phyloP scores from a whole-genome alignment of 2,329 filamentous ascomycete genomes.

The Fusarium xylarioides region DNA sequence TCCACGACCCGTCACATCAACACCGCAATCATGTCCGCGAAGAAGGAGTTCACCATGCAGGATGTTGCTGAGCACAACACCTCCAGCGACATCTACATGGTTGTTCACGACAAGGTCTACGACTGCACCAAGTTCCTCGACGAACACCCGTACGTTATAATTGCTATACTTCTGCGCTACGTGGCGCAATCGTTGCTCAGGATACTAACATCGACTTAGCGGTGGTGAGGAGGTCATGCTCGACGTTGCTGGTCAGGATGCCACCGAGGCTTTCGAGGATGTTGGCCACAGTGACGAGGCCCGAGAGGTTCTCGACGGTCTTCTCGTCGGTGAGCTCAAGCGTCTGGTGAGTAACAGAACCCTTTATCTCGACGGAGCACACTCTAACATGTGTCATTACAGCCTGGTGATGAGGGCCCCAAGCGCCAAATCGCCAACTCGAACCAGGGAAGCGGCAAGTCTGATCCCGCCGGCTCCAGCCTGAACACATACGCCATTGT shows the following conservation, averaged over 20 bases:
- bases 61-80: constrained; percentile 86
- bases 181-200: background rate
- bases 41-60: constrained; percentile 73
- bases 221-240: constrained; percentile 98
- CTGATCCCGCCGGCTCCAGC: constrained; percentile 67
- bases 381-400: constrained; percentile 41
- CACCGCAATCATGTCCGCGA: constrained; percentile 45
- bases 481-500: constrained; percentile 84
- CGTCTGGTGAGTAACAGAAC: constrained; percentile 68
- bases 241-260: constrained; percentile 94
- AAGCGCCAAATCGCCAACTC: constrained; percentile 59
- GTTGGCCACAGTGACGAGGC: constrained; percentile 99
- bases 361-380: background rate
- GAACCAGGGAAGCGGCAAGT: constrained; percentile 58
- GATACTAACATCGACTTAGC: constrained; percentile 57
- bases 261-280: constrained; percentile 98
- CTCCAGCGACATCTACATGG: constrained; percentile 93
- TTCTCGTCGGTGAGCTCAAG: constrained; percentile 82
- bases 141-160: constrained; percentile 84
- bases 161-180: background rate
- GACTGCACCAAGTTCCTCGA: constrained; percentile 88
- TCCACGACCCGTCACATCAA: constrained; percentile 23
- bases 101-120: constrained; percentile 98
- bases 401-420: constrained; percentile 83
- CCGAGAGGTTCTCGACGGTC: constrained; percentile 85